phyloP scores from a whole-genome alignment of 2,329 filamentous ascomycete species.

The Aspergillus brunneoviolaceus region DNA sequence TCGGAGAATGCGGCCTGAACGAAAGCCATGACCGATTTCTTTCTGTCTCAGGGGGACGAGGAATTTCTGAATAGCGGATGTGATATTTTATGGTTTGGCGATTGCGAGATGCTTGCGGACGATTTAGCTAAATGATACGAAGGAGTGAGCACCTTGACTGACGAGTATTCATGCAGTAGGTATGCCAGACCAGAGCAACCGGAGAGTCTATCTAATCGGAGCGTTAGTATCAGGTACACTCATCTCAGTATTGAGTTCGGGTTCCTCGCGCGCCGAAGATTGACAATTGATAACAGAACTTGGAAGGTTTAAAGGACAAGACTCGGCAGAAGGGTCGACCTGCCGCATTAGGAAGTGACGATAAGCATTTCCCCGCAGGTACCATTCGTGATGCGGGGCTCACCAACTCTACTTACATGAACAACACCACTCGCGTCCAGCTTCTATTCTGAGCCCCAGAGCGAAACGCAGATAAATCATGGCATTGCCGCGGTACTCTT shows the following conservation, averaged over 20 bases:
- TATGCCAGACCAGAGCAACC: not conserved
- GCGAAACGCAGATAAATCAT: not conserved
- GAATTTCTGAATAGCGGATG: too few species aligned
- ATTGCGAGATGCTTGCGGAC: too few species aligned
- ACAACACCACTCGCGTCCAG: not conserved
- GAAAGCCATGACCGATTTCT: constrained; percentile 23
- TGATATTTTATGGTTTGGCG: too few species aligned
- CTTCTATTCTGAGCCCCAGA: not conserved
- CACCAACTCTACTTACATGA: not conserved
- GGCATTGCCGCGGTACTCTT: not conserved
- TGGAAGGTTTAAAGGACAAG: not conserved
- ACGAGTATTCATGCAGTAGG: too few species aligned
- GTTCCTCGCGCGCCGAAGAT: not conserved
- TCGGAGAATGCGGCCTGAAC: constrained; percentile 21
- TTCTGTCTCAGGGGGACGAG: too few species aligned
- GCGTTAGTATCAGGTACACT: not conserved
- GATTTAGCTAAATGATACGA: too few species aligned
- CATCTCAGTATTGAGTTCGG: not conserved
- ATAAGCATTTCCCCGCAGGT: not conserved
- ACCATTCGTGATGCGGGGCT: not conserved
- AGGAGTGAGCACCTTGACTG: too few species aligned
- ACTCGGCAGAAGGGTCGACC: not conserved
- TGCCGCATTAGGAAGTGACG: not conserved
- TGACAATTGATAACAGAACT: not conserved
- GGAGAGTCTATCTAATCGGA: not conserved